Evolutionary conservation across 2,329 filamentous ascomycete species (phyloP).

Genomic region (Epichloe gansuensis): DNA sequence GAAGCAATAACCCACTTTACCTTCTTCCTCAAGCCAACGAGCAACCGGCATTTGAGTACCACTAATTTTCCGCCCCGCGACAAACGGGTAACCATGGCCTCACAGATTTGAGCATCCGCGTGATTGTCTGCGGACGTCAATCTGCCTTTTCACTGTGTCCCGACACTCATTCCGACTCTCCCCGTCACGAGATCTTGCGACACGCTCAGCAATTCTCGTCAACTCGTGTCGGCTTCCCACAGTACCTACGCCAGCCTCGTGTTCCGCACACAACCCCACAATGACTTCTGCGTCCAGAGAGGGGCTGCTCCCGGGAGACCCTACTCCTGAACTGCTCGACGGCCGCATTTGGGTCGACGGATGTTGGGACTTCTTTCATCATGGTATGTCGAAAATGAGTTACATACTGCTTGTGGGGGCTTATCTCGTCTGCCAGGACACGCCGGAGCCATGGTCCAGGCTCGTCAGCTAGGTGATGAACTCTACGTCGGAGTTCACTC

Average conservation of each 20-base stretch:
- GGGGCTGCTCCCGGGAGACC: slow-evolving; percentile 26
- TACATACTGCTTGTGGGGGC: background rate
- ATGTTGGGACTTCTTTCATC: slow-evolving; percentile 98
- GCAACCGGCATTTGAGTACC: background rate
- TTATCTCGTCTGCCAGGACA: slow-evolving; percentile 47
- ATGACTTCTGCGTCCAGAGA: slow-evolving; percentile 14
- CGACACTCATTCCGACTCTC: background rate
- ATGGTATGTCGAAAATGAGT: slow-evolving; percentile 44
- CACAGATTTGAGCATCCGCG: background rate
- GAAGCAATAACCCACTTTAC: background rate
- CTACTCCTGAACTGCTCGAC: slow-evolving; percentile 42
- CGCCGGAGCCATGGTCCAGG: slow-evolving; percentile 92
- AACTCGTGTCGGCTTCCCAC: background rate
- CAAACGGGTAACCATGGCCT: background rate
- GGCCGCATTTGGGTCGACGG: slow-evolving; percentile 95
- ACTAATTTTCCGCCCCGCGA: background rate
- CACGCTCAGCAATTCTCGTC: background rate
- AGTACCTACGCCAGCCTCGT: background rate
- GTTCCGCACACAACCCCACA: background rate
- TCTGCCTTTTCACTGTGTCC: background rate
- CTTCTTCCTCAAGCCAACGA: slow-evolving; percentile 1
- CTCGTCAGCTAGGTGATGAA: slow-evolving; percentile 77
- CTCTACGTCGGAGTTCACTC: slow-evolving; percentile 90
- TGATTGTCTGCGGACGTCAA: background rate
- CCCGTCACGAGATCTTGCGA: background rate